These are phyloP conservation scores for Polygonum aviculare DNA, from an alignment of 148 eudicot genomes.

Conservation along the genomic window DNA sequence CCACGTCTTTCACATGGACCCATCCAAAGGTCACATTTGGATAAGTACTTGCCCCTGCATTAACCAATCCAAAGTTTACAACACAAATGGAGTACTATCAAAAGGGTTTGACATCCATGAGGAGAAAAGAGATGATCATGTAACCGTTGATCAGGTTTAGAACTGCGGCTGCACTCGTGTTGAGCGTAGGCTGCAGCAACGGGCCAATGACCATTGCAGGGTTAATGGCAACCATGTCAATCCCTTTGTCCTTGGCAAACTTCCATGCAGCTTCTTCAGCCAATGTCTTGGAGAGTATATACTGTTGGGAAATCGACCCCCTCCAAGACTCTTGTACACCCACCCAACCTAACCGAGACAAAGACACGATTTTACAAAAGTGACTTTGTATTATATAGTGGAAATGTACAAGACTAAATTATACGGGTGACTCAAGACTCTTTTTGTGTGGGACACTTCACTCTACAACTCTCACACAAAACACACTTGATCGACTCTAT, in stretches of 20 bases:
- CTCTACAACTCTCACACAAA: too few species aligned
- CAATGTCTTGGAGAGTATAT: constrained; percentile 13
- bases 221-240: constrained; percentile 17
- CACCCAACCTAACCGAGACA: too few species aligned
- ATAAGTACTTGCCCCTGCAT: constrained; percentile 24
- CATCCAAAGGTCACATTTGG: constrained; percentile 13
- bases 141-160: constrained; percentile 14
- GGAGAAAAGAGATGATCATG: background rate
- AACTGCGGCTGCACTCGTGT: constrained; percentile 17
- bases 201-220: constrained; percentile 30
- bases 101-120: background rate
- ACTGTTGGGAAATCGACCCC: too few species aligned
- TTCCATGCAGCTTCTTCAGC: constrained; percentile 16
- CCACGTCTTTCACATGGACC: constrained; percentile 57
- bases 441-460: too few species aligned
- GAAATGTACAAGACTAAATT: too few species aligned
- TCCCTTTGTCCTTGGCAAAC: constrained; percentile 10
- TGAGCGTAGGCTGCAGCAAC: constrained; percentile 26
- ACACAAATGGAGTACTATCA: background rate
- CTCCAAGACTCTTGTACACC: too few species aligned
- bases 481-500: too few species aligned
- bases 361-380: too few species aligned
- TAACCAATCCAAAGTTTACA: constrained; percentile 11
- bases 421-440: too few species aligned
- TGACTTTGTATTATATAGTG: too few species aligned